A percentile compares a stretch with the other conserved stretches of the same genome.
Conservation (phyloP, 306 rosid species). For the Cucumis melo region DNA sequence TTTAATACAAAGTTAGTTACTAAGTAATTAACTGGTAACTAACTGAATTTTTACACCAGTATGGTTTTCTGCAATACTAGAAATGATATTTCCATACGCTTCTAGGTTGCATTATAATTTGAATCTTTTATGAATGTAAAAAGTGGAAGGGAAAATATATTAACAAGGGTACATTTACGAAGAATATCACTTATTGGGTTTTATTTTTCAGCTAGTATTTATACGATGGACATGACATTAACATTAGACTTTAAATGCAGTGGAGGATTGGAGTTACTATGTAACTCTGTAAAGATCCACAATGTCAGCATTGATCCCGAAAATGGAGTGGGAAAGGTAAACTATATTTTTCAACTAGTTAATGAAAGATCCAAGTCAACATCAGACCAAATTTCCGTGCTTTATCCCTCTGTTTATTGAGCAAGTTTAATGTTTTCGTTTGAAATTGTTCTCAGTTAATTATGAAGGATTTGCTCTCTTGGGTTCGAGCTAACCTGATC, state of each 20-base stretch:
- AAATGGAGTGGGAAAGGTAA: conserved; percentile 49
- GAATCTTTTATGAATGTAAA: not conserved
- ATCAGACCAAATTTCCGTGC: not conserved
- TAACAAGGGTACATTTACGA: not conserved
- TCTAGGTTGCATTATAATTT: not conserved
- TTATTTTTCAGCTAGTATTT: not conserved
- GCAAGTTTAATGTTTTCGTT: conserved; percentile 1
- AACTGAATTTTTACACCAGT: too few species aligned
- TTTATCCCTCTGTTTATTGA: not conserved
- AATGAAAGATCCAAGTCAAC: not conserved
- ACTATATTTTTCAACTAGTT: not conserved
- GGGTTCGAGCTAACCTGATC: conserved; percentile 76
- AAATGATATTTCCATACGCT: not conserved
- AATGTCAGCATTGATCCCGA: conserved; percentile 45
- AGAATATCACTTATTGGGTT: not conserved
- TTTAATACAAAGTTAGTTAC: too few species aligned
- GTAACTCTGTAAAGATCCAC: conserved; percentile 76
- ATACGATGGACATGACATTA: not conserved
- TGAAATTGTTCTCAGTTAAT: conserved; percentile 26
- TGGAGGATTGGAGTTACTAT: conserved; percentile 92
- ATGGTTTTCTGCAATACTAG: not conserved
- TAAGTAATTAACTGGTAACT: too few species aligned
- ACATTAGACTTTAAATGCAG: conserved; percentile 20
- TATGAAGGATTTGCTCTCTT: conserved; percentile 77
- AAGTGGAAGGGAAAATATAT: not conserved